Base-by-base conservation (phyloP, 768 basidiomycete genomes). In the Suillus tomentosus region DNA sequence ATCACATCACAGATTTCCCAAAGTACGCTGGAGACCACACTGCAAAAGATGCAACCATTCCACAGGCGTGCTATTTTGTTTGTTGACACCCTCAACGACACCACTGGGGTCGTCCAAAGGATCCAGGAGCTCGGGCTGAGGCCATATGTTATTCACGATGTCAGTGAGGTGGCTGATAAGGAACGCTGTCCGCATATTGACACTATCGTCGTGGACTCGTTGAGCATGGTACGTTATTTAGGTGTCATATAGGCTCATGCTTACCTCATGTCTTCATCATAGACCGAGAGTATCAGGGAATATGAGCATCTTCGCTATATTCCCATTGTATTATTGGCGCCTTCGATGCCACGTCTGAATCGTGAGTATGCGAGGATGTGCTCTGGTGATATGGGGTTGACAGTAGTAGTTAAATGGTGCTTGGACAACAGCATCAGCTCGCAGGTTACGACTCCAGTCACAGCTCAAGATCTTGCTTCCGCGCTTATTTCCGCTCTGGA, bases 241-340 rank as follows among this genome's bases (percentile, higher is more conserved):
- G 64, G 22, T 53, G 50, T 27, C 63, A 31, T 39, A 39, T 47
- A 34, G 17, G 43, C 7, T 17, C 22, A 34, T 43, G 19, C 64
- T 72, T 58, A 70, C 68, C 67, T 58, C 70, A 62, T 71, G 68
- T 54, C 48, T 60, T 61, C 37, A 15, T 51, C 27, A 14, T 69
- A 96, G 94, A 95, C 94, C 27, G 95, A 97, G 74, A 86, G 82
- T 67, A 84, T 99, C 62, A 87, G 96, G 59, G 95, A 97, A 73
- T 85, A 91, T 66, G 97, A 99, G 72, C 94, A 96, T 72, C 79
- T 99, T 63, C 88, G 97, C 56, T 98, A 98, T 72, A 97, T 99
- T 66, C 97, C 97, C 0, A 91, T 98, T 64, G 95, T 98, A 2
- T 84, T 99, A 15, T 81, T 96, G 24, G 88, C 91, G 10, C 93